Evolutionary conservation across 495 filamentous ascomycete species (phyloP), one percentile per base, ranked within the genome.

Genomic region (Penicillium lagena): DNA sequence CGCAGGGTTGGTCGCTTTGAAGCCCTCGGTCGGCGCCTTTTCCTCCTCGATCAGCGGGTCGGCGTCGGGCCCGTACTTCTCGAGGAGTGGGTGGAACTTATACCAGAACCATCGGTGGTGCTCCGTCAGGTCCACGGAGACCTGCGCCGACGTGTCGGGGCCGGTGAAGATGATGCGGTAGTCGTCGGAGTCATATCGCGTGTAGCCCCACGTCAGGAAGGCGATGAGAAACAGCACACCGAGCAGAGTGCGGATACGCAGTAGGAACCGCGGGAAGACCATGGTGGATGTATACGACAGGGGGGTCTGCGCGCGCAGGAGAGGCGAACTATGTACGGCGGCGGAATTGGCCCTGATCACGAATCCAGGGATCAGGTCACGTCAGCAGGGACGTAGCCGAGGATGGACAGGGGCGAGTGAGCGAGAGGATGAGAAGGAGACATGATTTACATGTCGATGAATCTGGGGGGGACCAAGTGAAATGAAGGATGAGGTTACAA

Each of bases 1-100:
- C 22, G 56, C 39, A 7, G 53, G 51, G 17, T 57, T 42, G 1
- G 46, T 49, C 35, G 52, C 42, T 31, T 59, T 54, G 40, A 60
- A 56, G 29, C 57, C 35, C 37, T 59, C 51, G 1, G 60, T 30
- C 31, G 11, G 28, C 28, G 36, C 15, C 15, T 43, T 27, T 30
- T 1, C 35, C 8, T 41, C 30, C 35, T 31, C 10, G 29, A 14
- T 13, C 7, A 40, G 17, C n/a, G 39, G 27, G 4, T 12, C n/a
- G 32, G 32, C n/a, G n/a, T 12, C 32, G 32, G 32, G 32, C 7
- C 10, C 9, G n/a, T 34, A 12, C n/a, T 12, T 34, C 32, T 34
- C 27, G 7, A 40, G 38, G 38, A 42, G 15, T 29, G 5, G 2
- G 38, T n/a, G 29, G 12, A 40, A 12, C 7, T 29, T 40, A 10